Evolutionary conservation across 2,329 filamentous ascomycete species (phyloP).

Genomic region (Fusarium paranaense): DNA sequence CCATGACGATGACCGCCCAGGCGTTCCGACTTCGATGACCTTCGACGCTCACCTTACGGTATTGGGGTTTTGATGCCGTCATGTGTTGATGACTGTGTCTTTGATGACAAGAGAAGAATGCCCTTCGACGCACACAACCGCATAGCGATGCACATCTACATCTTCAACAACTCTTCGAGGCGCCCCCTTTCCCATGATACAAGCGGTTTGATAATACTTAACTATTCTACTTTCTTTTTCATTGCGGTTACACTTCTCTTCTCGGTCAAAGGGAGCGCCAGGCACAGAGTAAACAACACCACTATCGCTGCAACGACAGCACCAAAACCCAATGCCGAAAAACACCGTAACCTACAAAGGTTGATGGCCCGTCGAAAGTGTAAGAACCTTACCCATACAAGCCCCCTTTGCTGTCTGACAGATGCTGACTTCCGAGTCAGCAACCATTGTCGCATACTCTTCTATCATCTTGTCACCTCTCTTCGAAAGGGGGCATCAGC

Average conservation of each 20-base stretch:
- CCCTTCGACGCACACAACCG: not conserved
- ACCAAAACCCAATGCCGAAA: not conserved
- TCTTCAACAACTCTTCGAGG: not conserved
- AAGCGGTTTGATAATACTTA: not conserved
- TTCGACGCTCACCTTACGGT: not conserved
- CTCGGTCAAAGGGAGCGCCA: not conserved
- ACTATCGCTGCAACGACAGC: not conserved
- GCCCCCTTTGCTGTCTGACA: not conserved
- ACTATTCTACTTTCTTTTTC: not conserved
- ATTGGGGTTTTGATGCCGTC: not conserved
- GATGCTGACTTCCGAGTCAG: not conserved
- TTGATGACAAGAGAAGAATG: not conserved
- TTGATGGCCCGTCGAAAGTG: not conserved
- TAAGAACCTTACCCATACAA: not conserved
- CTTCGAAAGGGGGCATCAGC: not conserved
- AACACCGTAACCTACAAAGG: not conserved
- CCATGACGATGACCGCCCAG: not conserved
- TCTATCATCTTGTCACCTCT: not conserved
- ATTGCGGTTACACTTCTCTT: not conserved
- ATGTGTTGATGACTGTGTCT: not conserved
- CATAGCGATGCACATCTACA: not conserved
- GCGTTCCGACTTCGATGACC: not conserved
- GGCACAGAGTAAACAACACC: not conserved
- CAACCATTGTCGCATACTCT: not conserved
- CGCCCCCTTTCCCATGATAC: not conserved